Conservation (phyloP, 2,329 filamentous ascomycete species). For the Neonectria ditissima region DNA sequence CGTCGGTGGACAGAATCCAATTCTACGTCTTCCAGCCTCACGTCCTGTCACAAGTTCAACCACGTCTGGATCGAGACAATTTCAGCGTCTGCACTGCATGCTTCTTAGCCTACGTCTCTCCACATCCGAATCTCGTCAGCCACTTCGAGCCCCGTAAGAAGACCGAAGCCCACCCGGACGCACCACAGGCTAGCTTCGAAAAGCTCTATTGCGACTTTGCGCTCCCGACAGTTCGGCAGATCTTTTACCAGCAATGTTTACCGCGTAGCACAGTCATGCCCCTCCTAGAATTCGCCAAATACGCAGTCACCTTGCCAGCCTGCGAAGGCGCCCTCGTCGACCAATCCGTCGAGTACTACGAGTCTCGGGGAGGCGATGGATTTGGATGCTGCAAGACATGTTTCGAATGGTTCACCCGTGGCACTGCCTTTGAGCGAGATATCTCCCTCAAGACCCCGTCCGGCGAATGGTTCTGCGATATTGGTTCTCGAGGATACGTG, state of each 20-base stretch:
- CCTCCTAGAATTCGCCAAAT: constrained; percentile 8
- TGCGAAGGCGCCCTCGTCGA: neutral
- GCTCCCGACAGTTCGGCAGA: neutral
- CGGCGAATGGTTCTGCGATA: constrained; percentile 11
- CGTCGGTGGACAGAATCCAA: constrained; percentile 2
- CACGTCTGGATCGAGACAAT: neutral
- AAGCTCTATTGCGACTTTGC: constrained; percentile 15
- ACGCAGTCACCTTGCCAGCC: neutral
- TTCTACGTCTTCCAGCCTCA: constrained; percentile 13
- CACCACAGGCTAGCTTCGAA: constrained; percentile 8
- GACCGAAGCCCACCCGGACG: neutral
- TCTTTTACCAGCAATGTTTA: constrained; percentile 7
- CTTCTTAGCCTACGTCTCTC: neutral
- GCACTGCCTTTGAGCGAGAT: constrained; percentile 8
- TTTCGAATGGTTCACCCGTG: constrained; percentile 15
- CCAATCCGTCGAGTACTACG: neutral
- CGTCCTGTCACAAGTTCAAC: constrained; percentile 9
- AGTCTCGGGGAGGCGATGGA: constrained; percentile 10
- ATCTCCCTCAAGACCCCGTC: neutral
- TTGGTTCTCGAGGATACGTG: constrained; percentile 11
- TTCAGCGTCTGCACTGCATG: constrained; percentile 6
- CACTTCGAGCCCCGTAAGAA: constrained; percentile 8
- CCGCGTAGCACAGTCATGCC: neutral
- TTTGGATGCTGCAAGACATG: constrained; percentile 13
- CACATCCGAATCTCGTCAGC: constrained; percentile 1